These are phyloP conservation scores for Clitopilus passeckerianus DNA, from an alignment of 768 basidiomycete species.

Conservation along the genomic window DNA sequence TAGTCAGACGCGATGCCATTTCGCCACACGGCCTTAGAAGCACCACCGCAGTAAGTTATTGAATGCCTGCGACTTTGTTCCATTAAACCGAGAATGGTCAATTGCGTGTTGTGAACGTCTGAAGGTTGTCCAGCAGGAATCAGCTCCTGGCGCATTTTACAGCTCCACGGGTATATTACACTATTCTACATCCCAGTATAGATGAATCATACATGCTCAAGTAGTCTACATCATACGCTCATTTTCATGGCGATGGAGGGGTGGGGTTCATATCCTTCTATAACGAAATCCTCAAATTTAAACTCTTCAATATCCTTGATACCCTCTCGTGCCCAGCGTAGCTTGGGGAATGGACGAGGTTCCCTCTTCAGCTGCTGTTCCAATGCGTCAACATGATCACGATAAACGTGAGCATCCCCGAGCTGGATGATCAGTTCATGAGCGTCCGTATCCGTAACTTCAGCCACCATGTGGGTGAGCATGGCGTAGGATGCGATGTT, in stretches of 20 bases:
- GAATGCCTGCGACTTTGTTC: no score
- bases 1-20: slow-evolving; percentile 95
- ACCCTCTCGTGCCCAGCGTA: slow-evolving; percentile 64
- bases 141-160: neutral
- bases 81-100: no score
- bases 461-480: slow-evolving; percentile 97
- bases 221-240: slow-evolving; percentile 56
- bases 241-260: slow-evolving; percentile 92
- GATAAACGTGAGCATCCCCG: slow-evolving; percentile 96
- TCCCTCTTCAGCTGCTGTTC: slow-evolving; percentile 72
- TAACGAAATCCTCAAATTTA: slow-evolving; percentile 69
- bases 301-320: slow-evolving; percentile 78
- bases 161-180: neutral
- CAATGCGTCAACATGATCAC: slow-evolving; percentile 87
- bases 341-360: slow-evolving; percentile 79
- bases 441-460: slow-evolving; percentile 79
- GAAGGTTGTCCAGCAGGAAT: neutral
- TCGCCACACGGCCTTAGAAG: slow-evolving; percentile 44
- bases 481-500: slow-evolving; percentile 99
- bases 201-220: neutral
- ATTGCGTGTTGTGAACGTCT: no score
- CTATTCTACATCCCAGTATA: neutral
- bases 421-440: slow-evolving; percentile 93
- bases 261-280: slow-evolving; percentile 85
- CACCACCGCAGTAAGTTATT: neutral